Evolutionary conservation across 2,329 filamentous ascomycete genomes (phyloP), one percentile per base, ranked within the genome.

Genomic region (Taxawa tesnikishii): DNA sequence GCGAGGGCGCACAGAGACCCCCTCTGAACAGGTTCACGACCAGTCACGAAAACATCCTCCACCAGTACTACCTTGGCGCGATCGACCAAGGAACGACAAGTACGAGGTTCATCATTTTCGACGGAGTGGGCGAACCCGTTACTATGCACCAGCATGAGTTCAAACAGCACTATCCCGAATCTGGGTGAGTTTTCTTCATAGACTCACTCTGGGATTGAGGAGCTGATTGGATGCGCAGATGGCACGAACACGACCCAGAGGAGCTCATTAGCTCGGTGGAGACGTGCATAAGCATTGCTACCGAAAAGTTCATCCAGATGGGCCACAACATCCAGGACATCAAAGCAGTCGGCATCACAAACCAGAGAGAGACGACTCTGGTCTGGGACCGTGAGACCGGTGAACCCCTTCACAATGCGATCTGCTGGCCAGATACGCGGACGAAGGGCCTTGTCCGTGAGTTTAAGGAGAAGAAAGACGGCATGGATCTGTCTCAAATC

Each of bases 81-180:
- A 84, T 92, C 51, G 83, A 92, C 50, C 81, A 87, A 48, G 83
- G 83, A 34, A 92, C 83, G 8, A 90, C 83, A 18, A 85, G 79
- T 32, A 81, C 83, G 19, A 73, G 83, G 25, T 92, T 92, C 57
- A 72, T 92, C 44, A 84, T 93, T 49, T 92, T 92, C 59, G 76
- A 90, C 54, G 73, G 73, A 42, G 62, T 71, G 26, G 83, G 83
- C 32, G 73, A 78, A 31, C 79, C 80, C 5, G 70, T 87, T 28
- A 82, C 79, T 26, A 78, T 74, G 49, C 82, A 90, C 52, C 83
- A 90, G 58, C 73, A 83, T 40, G 82, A 88, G 52, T 84, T 90
- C 46, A 72, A 75, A 43, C 84, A 90, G 50, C 69, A 77, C 33
- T 85, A 88, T 54, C 80, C 82, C 14, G 67, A 83, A 40, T 78